A percentile compares a stretch with the other conserved stretches of the same genome.
phyloP scores from a whole-genome alignment of 2,329 filamentous ascomycete genomes.

The Penicillium sp. region DNA sequence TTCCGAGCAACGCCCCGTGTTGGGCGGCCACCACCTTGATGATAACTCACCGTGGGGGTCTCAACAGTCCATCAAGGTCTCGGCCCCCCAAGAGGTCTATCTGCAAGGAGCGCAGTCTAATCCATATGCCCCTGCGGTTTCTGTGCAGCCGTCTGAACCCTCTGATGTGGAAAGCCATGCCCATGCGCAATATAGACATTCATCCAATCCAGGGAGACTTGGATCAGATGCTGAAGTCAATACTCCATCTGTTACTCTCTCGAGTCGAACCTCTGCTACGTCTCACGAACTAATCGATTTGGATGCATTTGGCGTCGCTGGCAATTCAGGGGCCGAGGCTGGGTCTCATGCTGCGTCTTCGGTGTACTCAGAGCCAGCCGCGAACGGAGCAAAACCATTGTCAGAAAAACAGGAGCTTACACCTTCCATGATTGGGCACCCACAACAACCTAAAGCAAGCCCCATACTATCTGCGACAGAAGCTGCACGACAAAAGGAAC shows the following conservation, averaged over 20 bases:
- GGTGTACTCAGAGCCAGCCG: conserved; percentile 8
- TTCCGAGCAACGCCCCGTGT: conserved; percentile 5
- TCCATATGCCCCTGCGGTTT: conserved; percentile 13
- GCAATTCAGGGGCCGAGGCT: conserved; percentile 5
- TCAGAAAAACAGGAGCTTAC: background rate
- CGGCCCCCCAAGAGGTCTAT: conserved; percentile 12
- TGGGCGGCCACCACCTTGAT: background rate
- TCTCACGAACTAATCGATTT: conserved; percentile 34
- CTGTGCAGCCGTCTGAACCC: conserved; percentile 11
- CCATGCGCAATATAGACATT: background rate
- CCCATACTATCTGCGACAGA: conserved; percentile 28
- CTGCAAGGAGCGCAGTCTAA: conserved; percentile 15
- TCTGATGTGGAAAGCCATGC: conserved; percentile 1
- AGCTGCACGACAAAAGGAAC: conserved; percentile 36
- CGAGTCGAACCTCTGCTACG: conserved; percentile 26
- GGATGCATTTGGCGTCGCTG: conserved; percentile 10
- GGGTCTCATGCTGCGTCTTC: conserved; percentile 10
- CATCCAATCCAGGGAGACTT: conserved; percentile 10
- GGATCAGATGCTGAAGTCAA: conserved; percentile 18
- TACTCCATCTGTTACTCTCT: conserved; percentile 21
- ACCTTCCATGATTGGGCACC: background rate
- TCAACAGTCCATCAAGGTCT: conserved; percentile 16
- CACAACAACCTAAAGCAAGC: conserved; percentile 5
- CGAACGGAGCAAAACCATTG: background rate
- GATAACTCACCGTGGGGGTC: conserved; percentile 19